These are phyloP conservation scores for Arthrinium phaeospermum DNA, from an alignment of 2,329 filamentous ascomycete genomes.

Conservation along the genomic window DNA sequence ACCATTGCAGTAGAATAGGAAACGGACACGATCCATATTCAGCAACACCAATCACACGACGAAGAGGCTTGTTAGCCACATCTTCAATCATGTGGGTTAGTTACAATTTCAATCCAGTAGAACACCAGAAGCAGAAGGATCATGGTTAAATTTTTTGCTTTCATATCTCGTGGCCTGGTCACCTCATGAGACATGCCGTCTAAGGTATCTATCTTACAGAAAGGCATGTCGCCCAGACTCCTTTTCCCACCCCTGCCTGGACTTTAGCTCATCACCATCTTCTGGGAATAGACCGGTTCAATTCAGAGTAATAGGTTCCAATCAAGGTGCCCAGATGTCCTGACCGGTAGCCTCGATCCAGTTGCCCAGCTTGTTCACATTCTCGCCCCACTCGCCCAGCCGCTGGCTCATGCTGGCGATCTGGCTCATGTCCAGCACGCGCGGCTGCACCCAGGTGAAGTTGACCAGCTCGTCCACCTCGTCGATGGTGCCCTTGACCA, in stretches of 20 bases:
- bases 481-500: conserved; percentile 91
- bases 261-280: background rate
- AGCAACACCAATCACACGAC: background rate
- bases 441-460: conserved; percentile 99
- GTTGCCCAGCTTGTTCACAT: conserved; percentile 93
- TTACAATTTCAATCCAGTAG: background rate
- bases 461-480: conserved; percentile 93
- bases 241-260: conserved; percentile 17
- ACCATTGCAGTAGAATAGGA: too few species aligned
- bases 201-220: conserved; percentile 26
- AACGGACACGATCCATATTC: background rate
- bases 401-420: conserved; percentile 90
- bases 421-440: conserved; percentile 94
- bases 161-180: conserved; percentile 17
- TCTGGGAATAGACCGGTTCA: background rate
- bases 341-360: conserved; percentile 95
- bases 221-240: conserved; percentile 22
- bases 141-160: background rate
- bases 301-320: background rate
- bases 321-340: conserved; percentile 90
- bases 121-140: background rate
- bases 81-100: background rate
- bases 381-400: conserved; percentile 92
- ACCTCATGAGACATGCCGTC: conserved; percentile 20
- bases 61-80: background rate